Evolutionary conservation across 208 protist genomes (phyloP).

Genomic region (Acanthamoeba healyi): DNA sequence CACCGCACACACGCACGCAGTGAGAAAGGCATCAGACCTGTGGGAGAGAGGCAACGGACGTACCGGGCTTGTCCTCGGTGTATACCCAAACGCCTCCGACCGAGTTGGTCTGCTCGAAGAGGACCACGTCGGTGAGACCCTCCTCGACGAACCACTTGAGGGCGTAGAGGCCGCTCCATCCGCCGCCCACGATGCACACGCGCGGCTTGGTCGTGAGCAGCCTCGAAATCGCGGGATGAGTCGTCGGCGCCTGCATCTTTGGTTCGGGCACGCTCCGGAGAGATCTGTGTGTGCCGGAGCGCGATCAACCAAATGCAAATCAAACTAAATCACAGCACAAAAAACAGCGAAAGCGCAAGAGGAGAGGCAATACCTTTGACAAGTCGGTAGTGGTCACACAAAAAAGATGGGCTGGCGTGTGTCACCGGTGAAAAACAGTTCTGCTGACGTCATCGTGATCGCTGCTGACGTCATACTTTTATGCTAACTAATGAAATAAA

Average conservation of each 20-base stretch:
- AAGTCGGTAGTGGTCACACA: no score
- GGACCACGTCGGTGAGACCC: conserved; percentile 14
- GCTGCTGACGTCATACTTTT: no score
- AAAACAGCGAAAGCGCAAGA: no score
- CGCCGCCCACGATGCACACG: conserved; percentile 52
- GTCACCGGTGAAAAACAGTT: no score
- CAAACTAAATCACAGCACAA: no score
- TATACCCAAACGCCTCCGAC: conserved; percentile 74
- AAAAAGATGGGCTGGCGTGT: no score
- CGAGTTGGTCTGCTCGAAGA: conserved; percentile 61
- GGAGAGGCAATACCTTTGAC: no score
- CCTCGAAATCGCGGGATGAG: neutral
- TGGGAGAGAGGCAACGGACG: neutral
- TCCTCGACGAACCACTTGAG: conserved; percentile 71
- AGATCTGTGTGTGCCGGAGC: neutral
- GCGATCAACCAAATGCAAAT: no score
- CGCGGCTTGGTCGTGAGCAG: neutral
- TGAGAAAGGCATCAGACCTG: neutral
- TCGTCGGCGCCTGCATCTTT: neutral
- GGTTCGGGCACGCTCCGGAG: no score
- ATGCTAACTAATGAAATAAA: no score
- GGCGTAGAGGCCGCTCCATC: conserved; percentile 68
- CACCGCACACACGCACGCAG: neutral
- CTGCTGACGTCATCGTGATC: no score
- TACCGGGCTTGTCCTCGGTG: conserved; percentile 67